Evolutionary conservation across 352 stramenopile genomes (phyloP).

Genomic region (Aphanomyces euteiches): DNA sequence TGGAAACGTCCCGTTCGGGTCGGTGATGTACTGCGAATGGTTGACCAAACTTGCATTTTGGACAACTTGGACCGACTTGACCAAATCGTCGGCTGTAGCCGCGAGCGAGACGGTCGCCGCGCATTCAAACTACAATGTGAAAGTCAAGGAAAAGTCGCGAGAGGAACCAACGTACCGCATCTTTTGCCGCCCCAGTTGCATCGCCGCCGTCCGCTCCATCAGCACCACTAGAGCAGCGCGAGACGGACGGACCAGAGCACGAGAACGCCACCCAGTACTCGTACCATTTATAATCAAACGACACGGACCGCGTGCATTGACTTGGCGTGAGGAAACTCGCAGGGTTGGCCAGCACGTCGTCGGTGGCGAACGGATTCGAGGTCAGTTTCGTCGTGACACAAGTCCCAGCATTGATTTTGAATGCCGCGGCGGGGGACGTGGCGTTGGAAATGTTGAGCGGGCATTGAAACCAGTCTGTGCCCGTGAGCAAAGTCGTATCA

Average conservation of each 20-base stretch:
- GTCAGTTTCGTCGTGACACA: background rate
- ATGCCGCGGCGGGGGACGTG: background rate
- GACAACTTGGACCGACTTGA: background rate
- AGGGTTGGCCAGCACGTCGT: background rate
- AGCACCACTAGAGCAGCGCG: background rate
- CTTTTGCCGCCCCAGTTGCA: background rate
- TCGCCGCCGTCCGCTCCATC: conserved; percentile 1
- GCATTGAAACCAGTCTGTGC: background rate
- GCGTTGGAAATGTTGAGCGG: background rate
- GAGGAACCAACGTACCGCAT: background rate
- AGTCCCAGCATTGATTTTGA: background rate
- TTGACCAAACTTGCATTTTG: background rate
- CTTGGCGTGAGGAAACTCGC: background rate
- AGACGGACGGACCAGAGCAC: background rate
- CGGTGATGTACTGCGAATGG: background rate
- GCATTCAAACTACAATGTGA: conserved; percentile 8
- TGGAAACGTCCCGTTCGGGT: background rate
- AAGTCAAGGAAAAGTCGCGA: background rate
- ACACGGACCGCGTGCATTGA: background rate
- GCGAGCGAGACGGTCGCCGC: background rate
- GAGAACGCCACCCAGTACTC: background rate
- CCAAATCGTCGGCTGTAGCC: background rate
- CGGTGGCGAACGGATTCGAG: background rate
- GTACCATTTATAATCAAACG: conserved; percentile 1
- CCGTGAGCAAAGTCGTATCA: background rate